Evolutionary conservation across 2,329 filamentous ascomycete genomes (phyloP), one percentile per base, ranked within the genome.

Genomic region (Alternaria arborescens): DNA sequence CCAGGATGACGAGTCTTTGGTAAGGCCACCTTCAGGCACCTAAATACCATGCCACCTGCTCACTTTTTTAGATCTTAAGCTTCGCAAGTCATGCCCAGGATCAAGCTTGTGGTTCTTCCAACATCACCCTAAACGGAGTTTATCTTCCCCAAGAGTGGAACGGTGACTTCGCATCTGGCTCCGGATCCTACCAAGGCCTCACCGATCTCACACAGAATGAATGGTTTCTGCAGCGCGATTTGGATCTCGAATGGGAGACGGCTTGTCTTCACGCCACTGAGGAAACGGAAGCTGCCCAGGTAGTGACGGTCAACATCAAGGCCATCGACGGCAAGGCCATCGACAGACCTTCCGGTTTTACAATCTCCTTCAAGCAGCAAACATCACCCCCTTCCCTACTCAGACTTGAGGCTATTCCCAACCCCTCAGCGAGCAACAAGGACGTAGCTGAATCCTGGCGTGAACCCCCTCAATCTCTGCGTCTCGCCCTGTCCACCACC

Each of bases 51-150:
- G 38, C 67, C 64, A 53, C 58, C 53, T 55, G 64, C 73, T 79
- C 61, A 79, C 72, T 26, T 54, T 62, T 61, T 59, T 67, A 83
- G 81, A 71, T 78, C 53, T 74, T 82, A 63, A 79, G 76, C 62
- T 77, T 83, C 60, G 74, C 74, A 65, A 77, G 79, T 56, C 74
- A 79, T 60, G 67, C 77, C 12, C 68, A 76, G 55, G 70, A 77
- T 46, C 61, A 79, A 57, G 67, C 77, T 48, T 81, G 79, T 68
- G 75, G 75, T 14, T 65, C 73, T 55, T 76, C 77, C 40, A 80
- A 82, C 73, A 70, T 82, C 61, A 77, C 78, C 16, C 65, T 83
- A 59, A 82, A 82, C 68, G 78, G 77, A 57, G 63, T 77, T 24
- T 67, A 71, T 55, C 73, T 80, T 28, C 71, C 73, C 32, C 75